phyloP scores from a whole-genome alignment of 352 stramenopile genomes.

The Paralagenidium karlingii region DNA sequence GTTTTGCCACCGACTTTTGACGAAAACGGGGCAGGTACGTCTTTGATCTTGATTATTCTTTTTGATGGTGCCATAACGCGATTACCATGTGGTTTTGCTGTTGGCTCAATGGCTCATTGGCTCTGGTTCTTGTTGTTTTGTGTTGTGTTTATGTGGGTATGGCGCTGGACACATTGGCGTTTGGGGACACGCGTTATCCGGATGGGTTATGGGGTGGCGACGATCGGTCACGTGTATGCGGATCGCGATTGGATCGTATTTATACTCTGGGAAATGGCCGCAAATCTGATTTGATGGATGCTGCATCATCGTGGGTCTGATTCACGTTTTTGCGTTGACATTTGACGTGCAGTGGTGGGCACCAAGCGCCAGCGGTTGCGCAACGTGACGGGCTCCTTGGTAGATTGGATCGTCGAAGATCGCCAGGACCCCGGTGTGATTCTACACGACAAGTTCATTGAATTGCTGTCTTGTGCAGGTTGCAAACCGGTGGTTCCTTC shows the following conservation, averaged over 20 bases:
- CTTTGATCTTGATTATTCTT: background rate
- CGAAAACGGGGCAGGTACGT: slow-evolving; percentile 43
- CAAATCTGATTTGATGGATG: too few relatives aligned
- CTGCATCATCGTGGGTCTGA: too few relatives aligned
- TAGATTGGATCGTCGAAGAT: slow-evolving; percentile 71
- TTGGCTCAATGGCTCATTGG: too few relatives aligned
- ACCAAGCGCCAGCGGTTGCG: slow-evolving; percentile 53
- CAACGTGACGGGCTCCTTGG: slow-evolving; percentile 40
- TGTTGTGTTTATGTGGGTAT: slow-evolving; percentile 1
- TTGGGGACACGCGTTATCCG: too few relatives aligned
- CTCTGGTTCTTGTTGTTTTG: too few relatives aligned
- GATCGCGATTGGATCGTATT: too few relatives aligned
- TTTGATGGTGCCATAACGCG: too few relatives aligned
- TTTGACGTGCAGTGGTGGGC: slow-evolving; percentile 21
- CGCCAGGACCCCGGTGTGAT: slow-evolving; percentile 48
- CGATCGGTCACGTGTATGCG: too few relatives aligned
- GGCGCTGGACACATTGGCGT: background rate
- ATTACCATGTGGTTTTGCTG: too few relatives aligned
- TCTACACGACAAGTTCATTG: slow-evolving; percentile 56
- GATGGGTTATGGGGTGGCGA: too few relatives aligned
- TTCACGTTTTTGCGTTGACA: too few relatives aligned
- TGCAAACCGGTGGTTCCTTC: slow-evolving; percentile 34
- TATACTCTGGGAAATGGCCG: too few relatives aligned
- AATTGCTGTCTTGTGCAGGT: slow-evolving; percentile 33
- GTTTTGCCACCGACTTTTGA: slow-evolving; percentile 23